phyloP scores from a whole-genome alignment of 441 rosid species.

The Codiaeum variegatum region DNA sequence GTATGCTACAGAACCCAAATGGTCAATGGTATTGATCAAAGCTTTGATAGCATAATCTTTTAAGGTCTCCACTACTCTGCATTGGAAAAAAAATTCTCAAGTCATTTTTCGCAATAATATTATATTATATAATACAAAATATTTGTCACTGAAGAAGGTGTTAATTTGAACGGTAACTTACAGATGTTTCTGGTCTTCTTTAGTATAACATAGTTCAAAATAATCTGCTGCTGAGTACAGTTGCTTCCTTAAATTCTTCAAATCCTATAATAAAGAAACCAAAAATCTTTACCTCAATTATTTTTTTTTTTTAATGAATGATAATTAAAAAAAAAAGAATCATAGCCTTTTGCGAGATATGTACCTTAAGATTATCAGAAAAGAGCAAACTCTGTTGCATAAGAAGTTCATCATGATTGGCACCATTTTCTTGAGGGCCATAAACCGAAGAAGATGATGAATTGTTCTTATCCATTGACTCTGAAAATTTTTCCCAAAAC shows the following conservation, averaged over 20 bases:
- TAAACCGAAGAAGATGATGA: slow-evolving; percentile 43
- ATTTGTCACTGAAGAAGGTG: not conserved
- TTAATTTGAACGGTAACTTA: slow-evolving; percentile 26
- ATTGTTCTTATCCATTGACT: slow-evolving; percentile 32
- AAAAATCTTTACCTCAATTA: not conserved
- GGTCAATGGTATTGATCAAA: slow-evolving; percentile 75
- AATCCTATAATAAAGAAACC: slow-evolving; percentile 40
- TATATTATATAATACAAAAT: not conserved
- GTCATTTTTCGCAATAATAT: no score
- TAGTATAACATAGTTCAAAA: slow-evolving; percentile 59
- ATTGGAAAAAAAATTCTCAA: not conserved
- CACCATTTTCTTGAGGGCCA: slow-evolving; percentile 40
- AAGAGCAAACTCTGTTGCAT: slow-evolving; percentile 68
- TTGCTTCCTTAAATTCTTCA: slow-evolving; percentile 71
- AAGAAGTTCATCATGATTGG: slow-evolving; percentile 62
- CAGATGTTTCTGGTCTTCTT: slow-evolving; percentile 62
- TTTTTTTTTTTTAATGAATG: not conserved
- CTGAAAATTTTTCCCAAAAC: not conserved
- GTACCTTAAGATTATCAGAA: slow-evolving; percentile 68
- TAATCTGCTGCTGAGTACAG: slow-evolving; percentile 85
- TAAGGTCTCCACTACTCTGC: slow-evolving; percentile 60
- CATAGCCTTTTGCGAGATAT: not conserved
- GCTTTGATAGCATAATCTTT: slow-evolving; percentile 75
- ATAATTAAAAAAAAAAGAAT: not conserved
- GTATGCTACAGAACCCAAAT: slow-evolving; percentile 81